Evolutionary conservation across 805 yeast genomes (phyloP), one percentile per base, ranked within the genome.

Genomic region (Candida easanensis): DNA sequence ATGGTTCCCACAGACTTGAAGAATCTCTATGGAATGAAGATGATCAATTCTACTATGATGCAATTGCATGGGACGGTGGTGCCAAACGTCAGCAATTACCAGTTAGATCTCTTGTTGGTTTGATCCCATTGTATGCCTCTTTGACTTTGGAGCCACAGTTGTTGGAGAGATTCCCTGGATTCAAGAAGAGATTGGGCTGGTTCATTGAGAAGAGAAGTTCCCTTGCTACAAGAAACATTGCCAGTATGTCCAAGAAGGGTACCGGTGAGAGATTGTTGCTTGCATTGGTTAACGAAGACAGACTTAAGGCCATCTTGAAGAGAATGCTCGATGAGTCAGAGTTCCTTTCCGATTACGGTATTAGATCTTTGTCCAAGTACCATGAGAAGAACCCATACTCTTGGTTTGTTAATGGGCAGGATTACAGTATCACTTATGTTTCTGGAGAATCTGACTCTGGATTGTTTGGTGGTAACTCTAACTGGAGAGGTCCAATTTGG

Each of bases 401-500:
- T 41, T 86, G 88, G 91, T 76, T 81, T 51, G 95, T 89, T 34
- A 74, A 86, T 61, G 95, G 95, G 15, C 73, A 79, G 52, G 69
- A 73, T 31, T 89, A 82, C 64, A 68, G 71, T 35, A 90, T 88
- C 25, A 75, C 76, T 46, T 88, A 88, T 63, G 74, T 88, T 41
- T 84, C 95, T 5, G 96, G 95, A 23, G 96, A 88, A 59, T 84
- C 95, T 22, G 91, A 88, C 60, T 83, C 95, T 5, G 96, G 96
- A 5, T 77, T 90, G 78, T 89, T 89, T 73, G 97, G 97, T 39
- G 97, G 97, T 46, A 89, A 89, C 63, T 88, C 96, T 18, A 89
- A 89, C 65, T 89, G 97, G 97, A 76, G 97, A 63, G 97, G 97
- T 3, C 97, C 97, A 14, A 88, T 89, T 53, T 89, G 97, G 97